phyloP scores from a whole-genome alignment of 2,329 filamentous ascomycete genomes.

The Hypoxylon sp. region DNA sequence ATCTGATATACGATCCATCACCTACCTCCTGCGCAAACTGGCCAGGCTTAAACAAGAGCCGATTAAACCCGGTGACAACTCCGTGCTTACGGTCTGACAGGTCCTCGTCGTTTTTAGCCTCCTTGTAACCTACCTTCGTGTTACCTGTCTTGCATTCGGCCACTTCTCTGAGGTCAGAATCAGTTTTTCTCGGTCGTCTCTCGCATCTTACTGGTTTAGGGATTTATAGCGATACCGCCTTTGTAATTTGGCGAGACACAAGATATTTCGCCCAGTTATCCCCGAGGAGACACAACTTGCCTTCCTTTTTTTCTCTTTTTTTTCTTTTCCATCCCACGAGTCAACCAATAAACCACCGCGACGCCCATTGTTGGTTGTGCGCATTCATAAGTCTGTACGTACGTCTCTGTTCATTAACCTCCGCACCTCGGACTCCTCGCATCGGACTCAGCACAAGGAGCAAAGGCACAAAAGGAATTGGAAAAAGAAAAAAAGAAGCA shows the following conservation, averaged over 20 bases:
- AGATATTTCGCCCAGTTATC: slow-evolving; percentile 31
- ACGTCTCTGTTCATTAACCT: slow-evolving; percentile 34
- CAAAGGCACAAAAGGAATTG: slow-evolving; percentile 39
- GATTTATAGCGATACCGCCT: slow-evolving; percentile 44
- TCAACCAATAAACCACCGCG: slow-evolving; percentile 31
- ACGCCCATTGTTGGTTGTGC: slow-evolving; percentile 38
- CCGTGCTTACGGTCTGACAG: slow-evolving; percentile 47
- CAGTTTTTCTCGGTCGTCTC: slow-evolving; percentile 35
- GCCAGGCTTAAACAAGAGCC: slow-evolving; percentile 43
- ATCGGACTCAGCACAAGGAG: slow-evolving; percentile 36
- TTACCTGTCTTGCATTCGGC: slow-evolving; percentile 36
- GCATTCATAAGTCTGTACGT: slow-evolving; percentile 41
- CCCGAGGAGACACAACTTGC: slow-evolving; percentile 33
- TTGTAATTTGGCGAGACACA: slow-evolving; percentile 35
- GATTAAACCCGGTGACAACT: slow-evolving; percentile 47
- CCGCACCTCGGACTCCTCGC: slow-evolving; percentile 39
- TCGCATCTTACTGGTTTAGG: slow-evolving; percentile 43
- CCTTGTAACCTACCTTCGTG: slow-evolving; percentile 31
- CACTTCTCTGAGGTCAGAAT: slow-evolving; percentile 42
- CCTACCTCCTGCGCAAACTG: slow-evolving; percentile 45
- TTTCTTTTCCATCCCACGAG: slow-evolving; percentile 24
- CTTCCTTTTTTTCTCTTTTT: slow-evolving; percentile 29
- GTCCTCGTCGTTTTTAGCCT: slow-evolving; percentile 44
- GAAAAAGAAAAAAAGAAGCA: slow-evolving; percentile 25
- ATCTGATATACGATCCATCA: slow-evolving; percentile 47